These are phyloP conservation scores for Septoria petroselini DNA, from an alignment of 2,329 filamentous ascomycete genomes.

Conservation along the genomic window DNA sequence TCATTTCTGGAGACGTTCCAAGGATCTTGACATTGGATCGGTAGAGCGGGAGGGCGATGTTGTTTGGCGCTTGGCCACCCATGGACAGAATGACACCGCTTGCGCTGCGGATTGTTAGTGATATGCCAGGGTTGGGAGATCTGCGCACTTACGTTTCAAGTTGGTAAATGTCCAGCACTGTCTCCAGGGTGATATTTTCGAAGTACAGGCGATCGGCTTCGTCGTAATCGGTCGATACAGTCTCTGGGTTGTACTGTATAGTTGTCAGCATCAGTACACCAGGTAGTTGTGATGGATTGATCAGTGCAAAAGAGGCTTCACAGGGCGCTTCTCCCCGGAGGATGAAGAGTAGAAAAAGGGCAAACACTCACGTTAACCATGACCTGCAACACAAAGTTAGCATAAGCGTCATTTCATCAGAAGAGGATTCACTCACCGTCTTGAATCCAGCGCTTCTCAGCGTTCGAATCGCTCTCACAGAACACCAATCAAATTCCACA, in stretches of 20 bases:
- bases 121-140: no score
- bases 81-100: slow-evolving; percentile 88
- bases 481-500: slow-evolving; percentile 99
- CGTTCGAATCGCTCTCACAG: slow-evolving; percentile 88
- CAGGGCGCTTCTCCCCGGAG: no score
- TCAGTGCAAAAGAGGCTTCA: no score
- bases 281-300: no score
- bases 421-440: slow-evolving; percentile 93
- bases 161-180: slow-evolving; percentile 88
- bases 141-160: slow-evolving; percentile 59
- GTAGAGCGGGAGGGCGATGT: slow-evolving; percentile 87
- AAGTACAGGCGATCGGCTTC: slow-evolving; percentile 95
- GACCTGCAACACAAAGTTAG: not conserved
- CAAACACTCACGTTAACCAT: slow-evolving; percentile 13
- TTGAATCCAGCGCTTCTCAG: slow-evolving; percentile 80
- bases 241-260: slow-evolving; percentile 67
- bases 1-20: slow-evolving; percentile 97
- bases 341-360: no score
- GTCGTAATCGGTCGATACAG: slow-evolving; percentile 74
- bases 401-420: not conserved
- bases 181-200: slow-evolving; percentile 66
- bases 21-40: slow-evolving; percentile 88
- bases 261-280: not conserved
- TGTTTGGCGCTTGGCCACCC: slow-evolving; percentile 97
- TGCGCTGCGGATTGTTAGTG: slow-evolving; percentile 36